Evolutionary conservation across 495 filamentous ascomycete species (phyloP).

Genomic region (Penicillium ucsense): DNA sequence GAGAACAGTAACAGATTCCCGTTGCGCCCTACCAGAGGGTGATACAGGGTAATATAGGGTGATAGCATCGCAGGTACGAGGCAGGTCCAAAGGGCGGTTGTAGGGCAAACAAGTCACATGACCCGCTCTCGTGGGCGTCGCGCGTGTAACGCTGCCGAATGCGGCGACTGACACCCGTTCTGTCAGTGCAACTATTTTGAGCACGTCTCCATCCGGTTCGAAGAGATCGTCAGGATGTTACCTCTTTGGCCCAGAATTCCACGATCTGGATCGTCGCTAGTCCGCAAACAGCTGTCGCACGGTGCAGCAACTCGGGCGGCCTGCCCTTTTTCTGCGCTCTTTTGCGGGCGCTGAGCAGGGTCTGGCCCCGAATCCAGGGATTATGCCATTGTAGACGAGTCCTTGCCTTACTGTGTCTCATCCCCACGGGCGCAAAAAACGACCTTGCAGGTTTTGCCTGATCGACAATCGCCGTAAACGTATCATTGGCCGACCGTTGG

Average conservation of each 20-base stretch:
- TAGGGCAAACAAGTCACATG: conserved; percentile 16
- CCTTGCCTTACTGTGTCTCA: neutral
- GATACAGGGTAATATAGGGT: too few species aligned
- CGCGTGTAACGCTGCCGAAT: conserved; percentile 21
- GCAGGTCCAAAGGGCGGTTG: neutral
- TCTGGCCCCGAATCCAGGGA: conserved; percentile 3
- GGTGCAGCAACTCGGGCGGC: neutral
- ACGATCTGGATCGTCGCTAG: neutral
- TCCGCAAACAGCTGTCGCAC: conserved; percentile 16
- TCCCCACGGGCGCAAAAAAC: neutral
- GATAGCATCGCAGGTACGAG: too few species aligned
- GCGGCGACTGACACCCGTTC: conserved; percentile 2
- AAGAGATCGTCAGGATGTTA: neutral
- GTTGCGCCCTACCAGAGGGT: too few species aligned
- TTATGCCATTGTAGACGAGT: neutral
- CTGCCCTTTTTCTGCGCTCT: too few species aligned
- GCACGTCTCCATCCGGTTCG: neutral
- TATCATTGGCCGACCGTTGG: conserved; percentile 10
- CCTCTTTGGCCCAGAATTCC: too few species aligned
- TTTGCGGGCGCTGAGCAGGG: neutral
- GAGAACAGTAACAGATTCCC: too few species aligned
- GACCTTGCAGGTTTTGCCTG: neutral
- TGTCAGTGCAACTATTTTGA: conserved; percentile 6
- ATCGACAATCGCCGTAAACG: conserved; percentile 12
- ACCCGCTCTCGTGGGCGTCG: neutral